Percentiles rank a stretch among this genome's conserved stretches.
Conservation (phyloP, 495 filamentous ascomycete species). For the Penicillium samsonianum region DNA sequence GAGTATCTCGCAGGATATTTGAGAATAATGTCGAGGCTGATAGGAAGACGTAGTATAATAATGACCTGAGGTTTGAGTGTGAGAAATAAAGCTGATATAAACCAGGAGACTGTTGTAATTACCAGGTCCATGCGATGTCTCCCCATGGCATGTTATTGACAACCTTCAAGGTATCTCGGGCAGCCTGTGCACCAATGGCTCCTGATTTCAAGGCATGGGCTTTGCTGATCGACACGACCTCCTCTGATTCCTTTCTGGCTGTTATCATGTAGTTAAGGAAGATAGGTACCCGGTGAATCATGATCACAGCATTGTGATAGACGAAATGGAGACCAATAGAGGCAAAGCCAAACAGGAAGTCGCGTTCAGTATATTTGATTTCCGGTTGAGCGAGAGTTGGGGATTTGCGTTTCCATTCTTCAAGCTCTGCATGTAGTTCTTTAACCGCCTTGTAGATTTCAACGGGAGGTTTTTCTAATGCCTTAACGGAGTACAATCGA, state of each 20-base stretch:
- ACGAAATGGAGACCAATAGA: slow-evolving; percentile 85
- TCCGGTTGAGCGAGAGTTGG: slow-evolving; percentile 75
- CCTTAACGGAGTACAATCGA: slow-evolving; percentile 83
- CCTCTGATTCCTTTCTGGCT: slow-evolving; percentile 12
- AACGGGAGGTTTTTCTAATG: slow-evolving; percentile 76
- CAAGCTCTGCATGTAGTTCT: slow-evolving; percentile 82
- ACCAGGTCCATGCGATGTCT: slow-evolving; percentile 94
- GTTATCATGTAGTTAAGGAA: slow-evolving; percentile 79
- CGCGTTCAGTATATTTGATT: slow-evolving; percentile 76
- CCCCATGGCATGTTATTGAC: slow-evolving; percentile 92
- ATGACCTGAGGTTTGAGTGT: slow-evolving; percentile 60
- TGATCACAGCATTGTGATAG: slow-evolving; percentile 95
- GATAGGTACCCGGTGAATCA: slow-evolving; percentile 93
- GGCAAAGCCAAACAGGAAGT: slow-evolving; percentile 84
- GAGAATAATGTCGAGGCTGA: slow-evolving; percentile 93
- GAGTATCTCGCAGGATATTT: slow-evolving; percentile 86
- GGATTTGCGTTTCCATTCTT: slow-evolving; percentile 85
- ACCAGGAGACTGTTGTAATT: slow-evolving; percentile 31
- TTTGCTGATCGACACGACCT: slow-evolving; percentile 44
- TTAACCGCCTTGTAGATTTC: slow-evolving; percentile 87
- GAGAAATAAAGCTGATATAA: slow-evolving; percentile 6
- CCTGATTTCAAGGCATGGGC: slow-evolving; percentile 64
- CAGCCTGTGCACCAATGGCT: slow-evolving; percentile 80
- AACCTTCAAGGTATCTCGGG: slow-evolving; percentile 84
- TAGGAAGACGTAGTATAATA: slow-evolving; percentile 93